Conservation (phyloP, 768 basidiomycete genomes). For the Lentinula sp. region DNA sequence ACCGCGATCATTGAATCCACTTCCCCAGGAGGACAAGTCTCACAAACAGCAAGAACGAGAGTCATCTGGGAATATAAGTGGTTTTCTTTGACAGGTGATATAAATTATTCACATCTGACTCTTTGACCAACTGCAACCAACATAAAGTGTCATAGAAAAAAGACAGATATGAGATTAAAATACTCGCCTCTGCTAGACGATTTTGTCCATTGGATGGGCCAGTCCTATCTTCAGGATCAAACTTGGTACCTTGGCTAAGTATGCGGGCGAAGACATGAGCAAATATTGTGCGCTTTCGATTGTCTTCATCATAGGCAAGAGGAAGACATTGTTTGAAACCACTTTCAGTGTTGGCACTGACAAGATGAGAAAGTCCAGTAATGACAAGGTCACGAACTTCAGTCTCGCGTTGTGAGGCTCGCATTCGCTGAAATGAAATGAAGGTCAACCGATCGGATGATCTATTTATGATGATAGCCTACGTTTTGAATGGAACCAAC, state of each 20-base stretch:
- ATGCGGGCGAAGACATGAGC: constrained; percentile 81
- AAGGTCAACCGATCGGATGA: background rate
- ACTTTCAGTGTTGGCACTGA: constrained; percentile 79
- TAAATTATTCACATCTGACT: constrained; percentile 52
- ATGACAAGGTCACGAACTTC: constrained; percentile 75
- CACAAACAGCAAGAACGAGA: constrained; percentile 81
- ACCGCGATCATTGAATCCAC: constrained; percentile 83
- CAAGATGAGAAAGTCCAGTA: constrained; percentile 72
- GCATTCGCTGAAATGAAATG: constrained; percentile 30
- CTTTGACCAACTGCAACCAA: constrained; percentile 56
- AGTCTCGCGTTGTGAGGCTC: constrained; percentile 42
- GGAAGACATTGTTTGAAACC: constrained; percentile 86
- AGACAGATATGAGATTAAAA: background rate
- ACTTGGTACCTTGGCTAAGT: constrained; percentile 73
- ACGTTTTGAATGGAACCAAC: constrained; percentile 42
- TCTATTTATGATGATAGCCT: constrained; percentile 7
- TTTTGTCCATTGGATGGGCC: constrained; percentile 40
- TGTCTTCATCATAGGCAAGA: constrained; percentile 70
- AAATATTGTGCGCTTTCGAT: constrained; percentile 70
- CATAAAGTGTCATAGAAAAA: constrained; percentile 6
- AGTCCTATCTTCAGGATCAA: constrained; percentile 54
- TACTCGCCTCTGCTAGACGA: constrained; percentile 54
- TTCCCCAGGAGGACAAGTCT: constrained; percentile 74
- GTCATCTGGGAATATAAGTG: constrained; percentile 46
- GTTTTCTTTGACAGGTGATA: background rate